These are phyloP conservation scores for Xenosphaeropsis pyriputrescens DNA, from an alignment of 2,329 filamentous ascomycete genomes.

Conservation along the genomic window DNA sequence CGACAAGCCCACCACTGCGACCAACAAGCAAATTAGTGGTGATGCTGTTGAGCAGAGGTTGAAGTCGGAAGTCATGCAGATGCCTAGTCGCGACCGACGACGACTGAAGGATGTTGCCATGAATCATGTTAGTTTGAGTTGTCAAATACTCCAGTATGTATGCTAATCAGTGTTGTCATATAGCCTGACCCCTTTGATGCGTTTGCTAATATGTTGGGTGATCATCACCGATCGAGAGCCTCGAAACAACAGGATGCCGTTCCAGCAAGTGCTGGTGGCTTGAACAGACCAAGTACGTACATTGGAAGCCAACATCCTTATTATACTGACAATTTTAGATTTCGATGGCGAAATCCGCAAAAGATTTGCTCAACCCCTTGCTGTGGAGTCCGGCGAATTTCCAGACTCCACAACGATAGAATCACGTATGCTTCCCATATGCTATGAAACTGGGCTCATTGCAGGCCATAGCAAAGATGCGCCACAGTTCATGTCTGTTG, in stretches of 20 bases:
- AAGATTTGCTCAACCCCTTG: slow-evolving; percentile 46
- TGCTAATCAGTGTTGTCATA: slow-evolving; percentile 4
- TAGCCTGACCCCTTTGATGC: slow-evolving; percentile 17
- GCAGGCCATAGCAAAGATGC: slow-evolving; percentile 45
- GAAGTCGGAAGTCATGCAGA: slow-evolving; percentile 57
- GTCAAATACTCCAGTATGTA: slow-evolving; percentile 1
- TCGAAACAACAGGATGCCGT: slow-evolving; percentile 40
- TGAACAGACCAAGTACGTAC: slow-evolving; percentile 55
- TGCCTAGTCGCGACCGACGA: slow-evolving; percentile 50
- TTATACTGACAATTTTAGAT: slow-evolving; percentile 24
- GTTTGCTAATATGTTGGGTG: slow-evolving; percentile 16
- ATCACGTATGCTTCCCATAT: slow-evolving; percentile 51
- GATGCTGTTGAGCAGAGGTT: slow-evolving; percentile 51
- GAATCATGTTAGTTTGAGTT: slow-evolving; percentile 34
- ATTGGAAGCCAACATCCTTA: neutral
- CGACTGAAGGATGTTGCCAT: slow-evolving; percentile 49
- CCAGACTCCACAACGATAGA: slow-evolving; percentile 50
- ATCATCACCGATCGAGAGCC: slow-evolving; percentile 18
- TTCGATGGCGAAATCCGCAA: slow-evolving; percentile 54
- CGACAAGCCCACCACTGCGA: slow-evolving; percentile 45
- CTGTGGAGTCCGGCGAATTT: slow-evolving; percentile 55
- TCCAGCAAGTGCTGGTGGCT: slow-evolving; percentile 53
- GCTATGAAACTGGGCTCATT: slow-evolving; percentile 48
- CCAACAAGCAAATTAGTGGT: slow-evolving; percentile 46
- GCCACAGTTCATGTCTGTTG: slow-evolving; percentile 47